Conservation (phyloP, 2,329 filamentous ascomycete genomes). For the Tolypocladium cylindrosporum region DNA sequence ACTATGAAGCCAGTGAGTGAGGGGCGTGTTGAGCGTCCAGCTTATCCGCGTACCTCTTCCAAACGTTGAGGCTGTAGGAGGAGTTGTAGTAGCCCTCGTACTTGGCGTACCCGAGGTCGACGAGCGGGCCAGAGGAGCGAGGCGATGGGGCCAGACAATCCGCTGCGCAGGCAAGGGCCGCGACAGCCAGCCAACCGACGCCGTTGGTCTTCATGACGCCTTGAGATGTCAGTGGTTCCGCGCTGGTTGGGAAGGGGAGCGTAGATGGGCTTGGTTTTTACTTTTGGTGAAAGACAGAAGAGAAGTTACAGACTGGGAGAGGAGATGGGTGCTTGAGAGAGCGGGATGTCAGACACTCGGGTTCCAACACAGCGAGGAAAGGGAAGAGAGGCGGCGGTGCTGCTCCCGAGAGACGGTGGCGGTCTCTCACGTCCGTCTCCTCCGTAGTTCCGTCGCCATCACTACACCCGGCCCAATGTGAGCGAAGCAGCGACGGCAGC, state of each 20-base stretch:
- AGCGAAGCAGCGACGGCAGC: neutral
- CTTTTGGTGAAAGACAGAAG: too few species aligned
- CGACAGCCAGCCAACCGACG: neutral
- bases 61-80: slow-evolving; percentile 29
- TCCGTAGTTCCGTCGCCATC: neutral
- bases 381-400: neutral
- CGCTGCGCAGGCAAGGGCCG: neutral
- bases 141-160: neutral
- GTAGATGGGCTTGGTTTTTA: too few species aligned
- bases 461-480: neutral
- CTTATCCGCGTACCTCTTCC: slow-evolving; percentile 27
- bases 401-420: neutral
- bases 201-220: neutral
- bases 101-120: slow-evolving; percentile 34
- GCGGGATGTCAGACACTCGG: neutral
- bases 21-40: neutral
- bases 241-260: neutral
- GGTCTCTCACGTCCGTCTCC: neutral
- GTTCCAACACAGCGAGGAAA: too few species aligned
- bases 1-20: slow-evolving; percentile 15
- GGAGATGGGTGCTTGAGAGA: too few species aligned
- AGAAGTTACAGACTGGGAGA: neutral
- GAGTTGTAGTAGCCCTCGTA: slow-evolving; percentile 32
- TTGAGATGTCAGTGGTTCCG: neutral
- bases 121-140: slow-evolving; percentile 5